phyloP scores from a whole-genome alignment of 495 filamentous ascomycete genomes.

The Aspergillus asperescens region DNA sequence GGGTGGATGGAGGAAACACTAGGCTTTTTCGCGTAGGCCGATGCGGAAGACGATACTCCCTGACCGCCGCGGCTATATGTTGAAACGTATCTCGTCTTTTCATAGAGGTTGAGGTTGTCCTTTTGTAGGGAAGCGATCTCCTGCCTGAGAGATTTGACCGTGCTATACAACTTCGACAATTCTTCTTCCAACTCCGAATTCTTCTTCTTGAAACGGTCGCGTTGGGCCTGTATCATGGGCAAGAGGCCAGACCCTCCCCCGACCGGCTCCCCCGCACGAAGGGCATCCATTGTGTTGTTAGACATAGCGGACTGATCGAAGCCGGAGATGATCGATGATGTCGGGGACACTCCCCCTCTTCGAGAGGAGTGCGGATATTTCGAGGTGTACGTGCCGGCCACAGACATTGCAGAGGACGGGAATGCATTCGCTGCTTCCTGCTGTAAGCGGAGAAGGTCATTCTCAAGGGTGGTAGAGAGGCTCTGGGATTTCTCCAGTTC shows the following conservation, averaged over 20 bases:
- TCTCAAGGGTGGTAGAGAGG: slow-evolving; percentile 83
- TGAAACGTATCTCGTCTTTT: slow-evolving; percentile 95
- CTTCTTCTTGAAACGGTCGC: slow-evolving; percentile 96
- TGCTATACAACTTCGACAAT: slow-evolving; percentile 72
- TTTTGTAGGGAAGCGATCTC: slow-evolving; percentile 90
- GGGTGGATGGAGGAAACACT: slow-evolving; percentile 67
- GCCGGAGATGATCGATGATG: slow-evolving; percentile 94
- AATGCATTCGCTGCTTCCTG: slow-evolving; percentile 76
- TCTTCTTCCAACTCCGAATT: slow-evolving; percentile 89
- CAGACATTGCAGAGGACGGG: slow-evolving; percentile 79
- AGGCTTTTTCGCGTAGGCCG: slow-evolving; percentile 64
- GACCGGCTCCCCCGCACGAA: slow-evolving; percentile 62
- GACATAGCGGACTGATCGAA: slow-evolving; percentile 60
- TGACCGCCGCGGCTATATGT: slow-evolving; percentile 70
- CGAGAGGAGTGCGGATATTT: slow-evolving; percentile 74
- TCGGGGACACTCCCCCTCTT: slow-evolving; percentile 72
- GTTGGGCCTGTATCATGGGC: slow-evolving; percentile 96
- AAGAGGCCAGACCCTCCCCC: slow-evolving; percentile 87
- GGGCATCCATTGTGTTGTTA: slow-evolving; percentile 49
- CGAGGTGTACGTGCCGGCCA: slow-evolving; percentile 86
- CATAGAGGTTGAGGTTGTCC: slow-evolving; percentile 94
- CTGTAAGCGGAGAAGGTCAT: slow-evolving; percentile 83
- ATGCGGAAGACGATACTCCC: slow-evolving; percentile 61
- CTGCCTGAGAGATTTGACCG: slow-evolving; percentile 79
- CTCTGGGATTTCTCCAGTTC: slow-evolving; percentile 82